These are phyloP conservation scores for Stromatinia cepivora DNA, from an alignment of 2,329 filamentous ascomycete species.

Conservation along the genomic window DNA sequence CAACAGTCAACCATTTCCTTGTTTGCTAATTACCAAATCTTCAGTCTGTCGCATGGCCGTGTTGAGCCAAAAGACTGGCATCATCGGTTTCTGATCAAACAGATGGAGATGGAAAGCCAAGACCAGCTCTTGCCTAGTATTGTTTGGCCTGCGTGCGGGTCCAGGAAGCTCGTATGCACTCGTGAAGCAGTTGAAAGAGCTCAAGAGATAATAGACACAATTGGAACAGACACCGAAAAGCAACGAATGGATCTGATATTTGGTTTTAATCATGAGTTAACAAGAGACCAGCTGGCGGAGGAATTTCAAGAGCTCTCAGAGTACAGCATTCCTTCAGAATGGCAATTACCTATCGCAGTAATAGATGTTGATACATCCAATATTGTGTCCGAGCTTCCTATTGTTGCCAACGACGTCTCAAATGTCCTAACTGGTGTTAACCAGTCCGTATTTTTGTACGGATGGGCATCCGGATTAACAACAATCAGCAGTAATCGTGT, in stretches of 20 bases:
- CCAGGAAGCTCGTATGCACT: slow-evolving; percentile 59
- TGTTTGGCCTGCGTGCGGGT: slow-evolving; percentile 60
- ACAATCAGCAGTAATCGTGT: slow-evolving; percentile 67
- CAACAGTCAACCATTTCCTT: neutral
- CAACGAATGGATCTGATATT: slow-evolving; percentile 56
- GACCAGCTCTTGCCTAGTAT: slow-evolving; percentile 59
- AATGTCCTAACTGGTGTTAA: slow-evolving; percentile 59
- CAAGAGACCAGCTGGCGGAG: slow-evolving; percentile 35
- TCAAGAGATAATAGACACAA: slow-evolving; percentile 61
- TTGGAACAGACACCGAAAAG: slow-evolving; percentile 60
- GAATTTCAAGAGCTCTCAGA: slow-evolving; percentile 51
- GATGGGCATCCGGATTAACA: slow-evolving; percentile 59
- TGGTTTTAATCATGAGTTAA: slow-evolving; percentile 36
- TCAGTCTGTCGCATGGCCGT: slow-evolving; percentile 45
- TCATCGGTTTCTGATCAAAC: slow-evolving; percentile 42
- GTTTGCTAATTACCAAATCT: slow-evolving; percentile 13
- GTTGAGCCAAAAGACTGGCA: slow-evolving; percentile 40
- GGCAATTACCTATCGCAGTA: slow-evolving; percentile 58
- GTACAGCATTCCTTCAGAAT: slow-evolving; percentile 53
- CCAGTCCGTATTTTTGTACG: slow-evolving; percentile 66
- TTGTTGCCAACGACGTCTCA: slow-evolving; percentile 46
- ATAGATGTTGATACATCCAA: slow-evolving; percentile 48
- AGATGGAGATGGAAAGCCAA: slow-evolving; percentile 63
- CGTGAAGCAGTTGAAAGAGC: slow-evolving; percentile 61
- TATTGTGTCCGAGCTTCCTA: slow-evolving; percentile 46